Evolutionary conservation across 345 rosid species (phyloP).

Genomic region (Eucalyptus coolabah): DNA sequence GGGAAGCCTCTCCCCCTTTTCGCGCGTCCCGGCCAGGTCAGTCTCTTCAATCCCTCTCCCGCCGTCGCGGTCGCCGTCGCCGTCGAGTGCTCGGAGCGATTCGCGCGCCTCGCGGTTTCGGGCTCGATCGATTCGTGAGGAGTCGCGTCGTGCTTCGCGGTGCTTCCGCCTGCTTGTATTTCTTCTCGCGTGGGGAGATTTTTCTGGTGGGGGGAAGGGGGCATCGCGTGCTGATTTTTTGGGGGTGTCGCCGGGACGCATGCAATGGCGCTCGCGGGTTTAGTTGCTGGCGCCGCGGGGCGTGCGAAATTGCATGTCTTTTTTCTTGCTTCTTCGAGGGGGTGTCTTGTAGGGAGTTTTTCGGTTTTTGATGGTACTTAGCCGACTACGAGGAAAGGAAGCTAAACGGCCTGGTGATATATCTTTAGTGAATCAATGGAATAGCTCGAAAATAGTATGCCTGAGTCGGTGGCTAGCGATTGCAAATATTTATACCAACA

Average conservation of each 20-base stretch:
- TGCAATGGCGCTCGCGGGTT: neutral
- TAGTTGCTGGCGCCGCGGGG: neutral
- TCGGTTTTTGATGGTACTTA: neutral
- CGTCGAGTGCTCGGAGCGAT: neutral
- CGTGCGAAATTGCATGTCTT: neutral
- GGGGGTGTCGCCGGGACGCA: neutral
- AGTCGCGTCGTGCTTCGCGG: neutral
- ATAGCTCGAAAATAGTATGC: neutral
- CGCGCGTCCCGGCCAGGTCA: neutral
- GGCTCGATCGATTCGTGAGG: neutral
- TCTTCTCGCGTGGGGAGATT: neutral
- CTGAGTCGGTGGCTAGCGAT: neutral
- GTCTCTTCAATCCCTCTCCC: neutral
- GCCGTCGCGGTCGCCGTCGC: neutral
- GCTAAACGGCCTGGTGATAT: neutral
- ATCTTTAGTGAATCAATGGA: neutral
- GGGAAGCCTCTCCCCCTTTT: neutral
- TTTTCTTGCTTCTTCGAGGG: neutral
- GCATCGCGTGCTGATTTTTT: neutral
- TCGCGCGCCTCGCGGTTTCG: neutral
- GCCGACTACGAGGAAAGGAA: neutral
- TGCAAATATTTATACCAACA: neutral
- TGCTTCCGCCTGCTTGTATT: neutral
- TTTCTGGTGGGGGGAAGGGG: neutral
- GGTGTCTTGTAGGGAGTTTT: neutral